Percentiles rank a stretch among this genome's conserved stretches.
phyloP scores from a whole-genome alignment of 176 grass and related monocot species.

The Zoysia japonica region DNA sequence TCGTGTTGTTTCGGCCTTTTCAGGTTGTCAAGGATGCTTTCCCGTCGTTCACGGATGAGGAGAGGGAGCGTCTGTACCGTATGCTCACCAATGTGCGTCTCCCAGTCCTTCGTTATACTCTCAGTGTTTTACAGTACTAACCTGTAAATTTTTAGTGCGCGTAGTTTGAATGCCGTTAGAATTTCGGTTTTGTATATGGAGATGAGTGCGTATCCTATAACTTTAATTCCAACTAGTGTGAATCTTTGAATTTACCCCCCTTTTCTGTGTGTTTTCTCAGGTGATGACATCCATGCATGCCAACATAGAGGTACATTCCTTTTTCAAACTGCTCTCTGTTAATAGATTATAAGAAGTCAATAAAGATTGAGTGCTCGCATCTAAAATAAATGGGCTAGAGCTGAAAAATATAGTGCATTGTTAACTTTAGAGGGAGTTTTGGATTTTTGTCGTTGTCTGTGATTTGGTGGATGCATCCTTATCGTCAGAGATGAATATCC shows the following conservation, averaged over 20 bases:
- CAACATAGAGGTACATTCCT: conserved; percentile 52
- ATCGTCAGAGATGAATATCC: conserved; percentile 6
- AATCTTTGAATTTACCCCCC: not conserved
- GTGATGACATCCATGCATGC: conserved; percentile 55
- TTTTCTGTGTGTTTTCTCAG: conserved; percentile 32
- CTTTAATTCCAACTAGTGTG: not conserved
- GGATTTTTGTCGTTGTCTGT: not conserved
- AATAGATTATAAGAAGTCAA: not conserved
- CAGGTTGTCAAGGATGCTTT: conserved; percentile 59
- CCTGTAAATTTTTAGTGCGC: not conserved
- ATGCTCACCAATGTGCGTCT: conserved; percentile 55
- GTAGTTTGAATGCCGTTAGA: not conserved
- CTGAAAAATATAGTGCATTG: not conserved
- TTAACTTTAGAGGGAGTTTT: not conserved
- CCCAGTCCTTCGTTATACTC: not conserved
- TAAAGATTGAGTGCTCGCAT: not conserved
- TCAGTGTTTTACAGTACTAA: not conserved
- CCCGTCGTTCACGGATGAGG: conserved; percentile 49
- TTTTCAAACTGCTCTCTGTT: conserved; percentile 11
- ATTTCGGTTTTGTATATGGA: not conserved
- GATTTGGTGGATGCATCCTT: not conserved
- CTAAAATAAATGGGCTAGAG: not conserved
- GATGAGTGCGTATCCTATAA: not conserved
- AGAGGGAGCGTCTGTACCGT: conserved; percentile 55
- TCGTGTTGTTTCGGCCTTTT: conserved; percentile 18